These are phyloP conservation scores for Hypomyces perniciosus DNA, from an alignment of 2,329 filamentous ascomycete species.

Conservation along the genomic window DNA sequence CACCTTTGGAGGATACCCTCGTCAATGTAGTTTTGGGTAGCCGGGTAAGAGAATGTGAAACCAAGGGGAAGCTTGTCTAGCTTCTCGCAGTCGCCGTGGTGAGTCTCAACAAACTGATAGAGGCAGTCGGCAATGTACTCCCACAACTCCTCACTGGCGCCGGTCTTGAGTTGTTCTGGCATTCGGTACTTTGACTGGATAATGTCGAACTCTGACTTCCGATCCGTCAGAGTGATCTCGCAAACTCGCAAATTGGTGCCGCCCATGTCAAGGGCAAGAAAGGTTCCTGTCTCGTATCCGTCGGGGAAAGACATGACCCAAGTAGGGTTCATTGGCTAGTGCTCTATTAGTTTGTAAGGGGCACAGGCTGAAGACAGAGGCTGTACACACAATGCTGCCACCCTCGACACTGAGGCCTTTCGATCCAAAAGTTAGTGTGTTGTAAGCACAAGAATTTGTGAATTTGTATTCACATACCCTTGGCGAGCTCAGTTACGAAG, in stretches of 20 bases:
- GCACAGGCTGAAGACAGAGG: neutral
- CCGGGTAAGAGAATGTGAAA: conserved; percentile 95
- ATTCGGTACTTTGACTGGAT: conserved; percentile 95
- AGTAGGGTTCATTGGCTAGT: conserved; percentile 91
- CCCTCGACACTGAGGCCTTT: conserved; percentile 77
- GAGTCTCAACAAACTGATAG: conserved; percentile 81
- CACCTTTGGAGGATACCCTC: conserved; percentile 88
- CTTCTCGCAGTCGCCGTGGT: conserved; percentile 62
- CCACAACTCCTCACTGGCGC: conserved; percentile 80
- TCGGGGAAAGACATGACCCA: conserved; percentile 91
- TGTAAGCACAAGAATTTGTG: neutral
- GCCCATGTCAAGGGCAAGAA: conserved; percentile 88
- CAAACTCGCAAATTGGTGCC: conserved; percentile 94
- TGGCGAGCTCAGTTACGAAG: conserved; percentile 81
- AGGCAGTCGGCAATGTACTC: conserved; percentile 92
- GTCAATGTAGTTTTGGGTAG: conserved; percentile 88
- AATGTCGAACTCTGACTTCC: conserved; percentile 87
- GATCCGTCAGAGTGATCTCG: conserved; percentile 80
- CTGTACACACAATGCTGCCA: conserved; percentile 74
- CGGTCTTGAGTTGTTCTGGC: conserved; percentile 86
- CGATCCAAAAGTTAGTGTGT: neutral
- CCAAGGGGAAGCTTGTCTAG: conserved; percentile 69
- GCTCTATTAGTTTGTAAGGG: conserved; percentile 16
- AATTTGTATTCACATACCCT: conserved; percentile 48
- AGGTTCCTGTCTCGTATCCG: conserved; percentile 81